Base-by-base conservation (phyloP, 257 asterid genomes). In the Solanum chilense region DNA sequence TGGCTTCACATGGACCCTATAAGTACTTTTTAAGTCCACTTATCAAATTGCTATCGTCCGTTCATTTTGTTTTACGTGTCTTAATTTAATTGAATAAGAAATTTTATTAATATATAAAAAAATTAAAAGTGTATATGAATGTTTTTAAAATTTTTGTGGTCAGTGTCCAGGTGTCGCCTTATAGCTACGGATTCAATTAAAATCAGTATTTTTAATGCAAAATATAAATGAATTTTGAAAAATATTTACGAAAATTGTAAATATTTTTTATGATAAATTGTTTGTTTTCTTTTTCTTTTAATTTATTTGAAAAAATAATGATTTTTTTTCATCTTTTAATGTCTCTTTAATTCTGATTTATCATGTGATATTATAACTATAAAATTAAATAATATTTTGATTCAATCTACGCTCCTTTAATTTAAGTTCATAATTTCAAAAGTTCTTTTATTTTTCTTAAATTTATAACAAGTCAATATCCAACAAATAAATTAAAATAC, bases 401-500 rank as follows among this genome's bases (percentile, higher is more conserved):
- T 64, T n/a, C 16, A 64, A 25, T 25, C 4, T 8, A 64, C 9
- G 3, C 12, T 12, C 6, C 0, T 25, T 66, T 66, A 25, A 12
- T n/a, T 64, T 64, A 64, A 64, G 9, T 25, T 2, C 8, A 62
- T 3, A 25, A 64, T 64, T 66, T 66, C 4, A 25, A 66, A 64
- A 25, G 0, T 11, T 2, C 9, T 11, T 64, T 66, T 47, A 64
- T 6, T 25, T 66, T 25, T 66, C 5, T 12, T 12, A 64, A 64
- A 64, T 64, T 6, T 6, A 12, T 25, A 5, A 47, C 6, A 5
- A 64, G 3, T 66, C 1, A 25, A 64, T 5, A 64, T 64, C 8
- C 5, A 3, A 25, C 0, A 27, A 25, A 12, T 0, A 12, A 66
- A 25, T 5, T 64, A 5, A 27, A 25, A 12, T 1, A 1, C 1